Percentiles rank a stretch among this genome's conserved stretches.
Evolutionary conservation across 257 asterid species (phyloP).

Genomic region (Solanum chaucha): DNA sequence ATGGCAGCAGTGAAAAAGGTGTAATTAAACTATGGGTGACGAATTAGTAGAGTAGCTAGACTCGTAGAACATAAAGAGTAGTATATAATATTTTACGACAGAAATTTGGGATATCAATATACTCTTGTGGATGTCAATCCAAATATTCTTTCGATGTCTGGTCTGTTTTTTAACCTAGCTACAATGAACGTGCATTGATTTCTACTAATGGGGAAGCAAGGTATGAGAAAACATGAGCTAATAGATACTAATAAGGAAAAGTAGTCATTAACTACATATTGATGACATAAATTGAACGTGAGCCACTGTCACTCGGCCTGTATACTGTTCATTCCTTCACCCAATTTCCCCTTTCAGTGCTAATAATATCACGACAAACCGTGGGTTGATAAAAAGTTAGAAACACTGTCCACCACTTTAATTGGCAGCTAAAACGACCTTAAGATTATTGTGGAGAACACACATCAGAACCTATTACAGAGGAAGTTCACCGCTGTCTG

Average conservation of each 20-base stretch:
- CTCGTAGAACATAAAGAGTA: not conserved
- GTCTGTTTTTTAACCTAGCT: not conserved
- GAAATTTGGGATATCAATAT: not conserved
- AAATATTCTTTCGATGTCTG: not conserved
- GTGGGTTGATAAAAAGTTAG: not conserved
- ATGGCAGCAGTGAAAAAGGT: not conserved
- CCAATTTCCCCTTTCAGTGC: not conserved
- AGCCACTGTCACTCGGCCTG: not conserved
- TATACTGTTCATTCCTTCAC: not conserved
- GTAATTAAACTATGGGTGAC: not conserved
- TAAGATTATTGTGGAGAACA: not conserved
- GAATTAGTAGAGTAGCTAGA: not conserved
- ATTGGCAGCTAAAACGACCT: not conserved
- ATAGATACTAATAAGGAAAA: not conserved
- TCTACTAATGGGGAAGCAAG: not conserved
- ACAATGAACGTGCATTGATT: not conserved
- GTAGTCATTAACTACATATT: not conserved
- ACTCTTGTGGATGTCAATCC: not conserved
- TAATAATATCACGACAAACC: not conserved
- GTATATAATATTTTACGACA: not conserved
- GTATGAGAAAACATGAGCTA: not conserved
- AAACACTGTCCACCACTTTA: not conserved
- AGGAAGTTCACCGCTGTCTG: slow-evolving; percentile 82
- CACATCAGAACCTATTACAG: slow-evolving; percentile 6
- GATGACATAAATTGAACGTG: not conserved